These are phyloP conservation scores for Saccharata proteae DNA, from an alignment of 2,329 filamentous ascomycete species.

Conservation along the genomic window DNA sequence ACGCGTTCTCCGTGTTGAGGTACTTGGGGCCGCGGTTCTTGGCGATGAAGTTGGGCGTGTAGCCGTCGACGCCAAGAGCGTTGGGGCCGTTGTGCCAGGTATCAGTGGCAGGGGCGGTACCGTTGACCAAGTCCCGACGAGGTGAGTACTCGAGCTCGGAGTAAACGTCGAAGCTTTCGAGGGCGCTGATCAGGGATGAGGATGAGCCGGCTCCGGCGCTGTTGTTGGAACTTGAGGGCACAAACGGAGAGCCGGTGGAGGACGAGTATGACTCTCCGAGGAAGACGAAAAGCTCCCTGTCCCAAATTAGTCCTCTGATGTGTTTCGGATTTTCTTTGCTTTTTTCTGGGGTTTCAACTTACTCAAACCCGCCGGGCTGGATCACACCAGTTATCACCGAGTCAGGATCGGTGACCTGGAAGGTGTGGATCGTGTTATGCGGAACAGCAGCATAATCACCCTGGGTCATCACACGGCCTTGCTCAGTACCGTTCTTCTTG, in stretches of 20 bases:
- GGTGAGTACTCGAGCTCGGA: constrained; percentile 29
- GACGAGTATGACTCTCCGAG: constrained; percentile 27
- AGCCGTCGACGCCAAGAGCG: constrained; percentile 17
- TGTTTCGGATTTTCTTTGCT: background rate
- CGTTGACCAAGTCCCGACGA: constrained; percentile 30
- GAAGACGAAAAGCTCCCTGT: constrained; percentile 33
- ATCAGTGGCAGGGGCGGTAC: constrained; percentile 21
- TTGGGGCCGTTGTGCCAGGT: constrained; percentile 30
- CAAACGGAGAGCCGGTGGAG: constrained; percentile 24
- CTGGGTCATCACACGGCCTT: constrained; percentile 27
- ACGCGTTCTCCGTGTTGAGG: constrained; percentile 25
- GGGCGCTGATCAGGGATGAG: constrained; percentile 21
- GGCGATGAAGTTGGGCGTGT: constrained; percentile 31
- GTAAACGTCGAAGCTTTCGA: constrained; percentile 33
- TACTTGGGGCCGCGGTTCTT: constrained; percentile 37
- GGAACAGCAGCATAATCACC: constrained; percentile 37
- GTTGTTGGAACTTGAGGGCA: constrained; percentile 19
- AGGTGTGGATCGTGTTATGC: constrained; percentile 35
- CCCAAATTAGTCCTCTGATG: constrained; percentile 5
- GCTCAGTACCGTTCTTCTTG: constrained; percentile 17
- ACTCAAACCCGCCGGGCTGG: constrained; percentile 37
- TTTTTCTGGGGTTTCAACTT: too few species aligned
- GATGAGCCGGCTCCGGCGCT: constrained; percentile 16
- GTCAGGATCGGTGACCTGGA: constrained; percentile 36
- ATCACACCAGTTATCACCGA: constrained; percentile 36